These are phyloP conservation scores for Mitragyna speciosa DNA, from an alignment of 257 asterid genomes.

Conservation along the genomic window DNA sequence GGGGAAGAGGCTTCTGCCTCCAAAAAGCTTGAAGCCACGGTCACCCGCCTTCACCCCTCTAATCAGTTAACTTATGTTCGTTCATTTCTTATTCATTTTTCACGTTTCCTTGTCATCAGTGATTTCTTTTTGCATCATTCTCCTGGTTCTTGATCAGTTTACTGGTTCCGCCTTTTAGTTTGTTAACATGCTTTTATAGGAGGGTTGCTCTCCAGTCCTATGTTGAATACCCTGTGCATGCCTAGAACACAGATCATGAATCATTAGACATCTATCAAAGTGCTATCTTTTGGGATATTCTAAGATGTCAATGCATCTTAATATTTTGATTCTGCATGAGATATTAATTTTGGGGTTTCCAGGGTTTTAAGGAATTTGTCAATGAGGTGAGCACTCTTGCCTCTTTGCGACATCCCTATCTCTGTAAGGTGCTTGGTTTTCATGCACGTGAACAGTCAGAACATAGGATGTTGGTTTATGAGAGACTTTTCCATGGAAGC, in stretches of 20 bases:
- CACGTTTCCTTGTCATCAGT: background rate
- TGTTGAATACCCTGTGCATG: background rate
- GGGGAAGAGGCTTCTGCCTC: slow-evolving; percentile 54
- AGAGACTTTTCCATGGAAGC: slow-evolving; percentile 84
- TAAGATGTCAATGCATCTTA: too few relatives aligned
- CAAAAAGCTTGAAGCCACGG: slow-evolving; percentile 77
- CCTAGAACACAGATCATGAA: background rate
- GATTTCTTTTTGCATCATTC: background rate
- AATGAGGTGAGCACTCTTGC: slow-evolving; percentile 74
- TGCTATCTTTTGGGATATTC: too few relatives aligned
- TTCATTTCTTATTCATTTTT: slow-evolving; percentile 11
- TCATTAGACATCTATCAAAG: too few relatives aligned
- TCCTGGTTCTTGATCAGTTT: background rate
- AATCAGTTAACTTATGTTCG: slow-evolving; percentile 51
- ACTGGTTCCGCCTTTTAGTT: background rate
- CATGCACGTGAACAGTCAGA: slow-evolving; percentile 91
- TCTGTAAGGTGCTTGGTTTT: slow-evolving; percentile 83
- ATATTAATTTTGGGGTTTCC: too few relatives aligned
- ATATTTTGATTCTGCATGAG: too few relatives aligned
- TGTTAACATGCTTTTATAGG: background rate
- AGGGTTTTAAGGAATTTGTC: slow-evolving; percentile 86
- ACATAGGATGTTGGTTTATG: slow-evolving; percentile 79
- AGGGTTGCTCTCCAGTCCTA: background rate
- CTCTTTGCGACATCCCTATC: slow-evolving; percentile 69
- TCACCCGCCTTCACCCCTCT: slow-evolving; percentile 76